These are phyloP conservation scores for Closterium sp. DNA, from an alignment of 139 green algal genomes.

Conservation along the genomic window DNA sequence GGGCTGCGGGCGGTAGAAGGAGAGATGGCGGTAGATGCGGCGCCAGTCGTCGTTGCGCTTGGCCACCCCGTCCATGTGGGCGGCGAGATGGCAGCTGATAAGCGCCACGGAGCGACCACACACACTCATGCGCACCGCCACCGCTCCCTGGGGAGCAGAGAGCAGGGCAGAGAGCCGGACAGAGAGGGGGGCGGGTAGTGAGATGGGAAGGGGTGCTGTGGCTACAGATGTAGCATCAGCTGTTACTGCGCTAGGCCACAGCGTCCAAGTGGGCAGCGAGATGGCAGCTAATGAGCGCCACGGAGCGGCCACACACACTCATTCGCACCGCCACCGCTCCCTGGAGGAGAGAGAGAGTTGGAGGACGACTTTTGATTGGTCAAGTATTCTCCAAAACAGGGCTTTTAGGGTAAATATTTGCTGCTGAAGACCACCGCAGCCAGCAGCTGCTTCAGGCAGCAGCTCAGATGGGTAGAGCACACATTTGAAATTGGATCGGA, in stretches of 20 bases:
- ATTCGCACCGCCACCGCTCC: constrained; percentile 83
- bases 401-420: no score
- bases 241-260: constrained; percentile 77
- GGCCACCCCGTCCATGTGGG: constrained; percentile 81
- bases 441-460: no score
- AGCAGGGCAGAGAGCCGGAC: no score
- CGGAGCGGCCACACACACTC: constrained; percentile 68
- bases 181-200: no score
- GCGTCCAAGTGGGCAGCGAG: constrained; percentile 88
- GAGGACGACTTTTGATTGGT: no score
- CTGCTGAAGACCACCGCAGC: no score
- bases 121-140: constrained; percentile 79
- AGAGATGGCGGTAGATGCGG: constrained; percentile 69
- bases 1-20: constrained; percentile 64
- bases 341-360: background rate
- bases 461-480: no score
- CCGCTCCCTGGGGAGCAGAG: constrained; percentile 61
- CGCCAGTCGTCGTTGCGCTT: constrained; percentile 83
- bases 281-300: constrained; percentile 80
- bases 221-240: constrained; percentile 76
- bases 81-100: constrained; percentile 86
- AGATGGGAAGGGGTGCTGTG: no score
- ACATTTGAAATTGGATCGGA: no score
- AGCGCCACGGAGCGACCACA: constrained; percentile 71
- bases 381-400: no score